phyloP scores from a whole-genome alignment of 768 basidiomycete genomes.

The Pulveroboletus sp. region DNA sequence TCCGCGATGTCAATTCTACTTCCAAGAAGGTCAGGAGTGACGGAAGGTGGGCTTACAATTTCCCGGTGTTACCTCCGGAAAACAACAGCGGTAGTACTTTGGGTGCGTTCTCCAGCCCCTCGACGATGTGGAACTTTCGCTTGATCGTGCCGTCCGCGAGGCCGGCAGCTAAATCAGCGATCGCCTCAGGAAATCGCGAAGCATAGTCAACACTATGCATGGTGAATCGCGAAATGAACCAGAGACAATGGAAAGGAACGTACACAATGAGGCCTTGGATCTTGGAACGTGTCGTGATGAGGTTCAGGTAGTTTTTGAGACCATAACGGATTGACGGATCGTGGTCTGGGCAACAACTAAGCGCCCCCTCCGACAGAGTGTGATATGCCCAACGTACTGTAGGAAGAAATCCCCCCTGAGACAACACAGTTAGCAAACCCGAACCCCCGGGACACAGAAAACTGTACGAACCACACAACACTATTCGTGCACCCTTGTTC shows the following conservation, averaged over 20 bases:
- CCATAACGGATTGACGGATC: constrained; percentile 59
- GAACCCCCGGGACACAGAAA: neutral
- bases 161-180: constrained; percentile 53
- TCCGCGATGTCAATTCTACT: constrained; percentile 4
- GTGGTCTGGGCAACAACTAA: constrained; percentile 35
- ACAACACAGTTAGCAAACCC: constrained; percentile 2
- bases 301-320: constrained; percentile 58
- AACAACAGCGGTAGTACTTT: constrained; percentile 71
- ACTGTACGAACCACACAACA: constrained; percentile 67
- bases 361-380: neutral
- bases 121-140: constrained; percentile 74
- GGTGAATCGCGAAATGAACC: constrained; percentile 2
- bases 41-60: constrained; percentile 42
- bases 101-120: constrained; percentile 74
- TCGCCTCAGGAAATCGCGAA: constrained; percentile 54
- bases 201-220: constrained; percentile 68
- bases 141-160: constrained; percentile 71
- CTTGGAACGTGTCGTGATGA: constrained; percentile 76
- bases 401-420: constrained; percentile 79
- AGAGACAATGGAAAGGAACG: constrained; percentile 20
- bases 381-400: constrained; percentile 48
- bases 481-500: constrained; percentile 74
- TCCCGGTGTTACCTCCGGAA: constrained; percentile 75
- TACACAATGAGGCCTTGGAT: constrained; percentile 85
- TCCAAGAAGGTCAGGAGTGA: neutral